Percentiles rank a stretch among this genome's conserved stretches.
These are phyloP conservation scores for Diaporthe ampelina DNA, from an alignment of 2,329 filamentous ascomycete species.

Conservation along the genomic window DNA sequence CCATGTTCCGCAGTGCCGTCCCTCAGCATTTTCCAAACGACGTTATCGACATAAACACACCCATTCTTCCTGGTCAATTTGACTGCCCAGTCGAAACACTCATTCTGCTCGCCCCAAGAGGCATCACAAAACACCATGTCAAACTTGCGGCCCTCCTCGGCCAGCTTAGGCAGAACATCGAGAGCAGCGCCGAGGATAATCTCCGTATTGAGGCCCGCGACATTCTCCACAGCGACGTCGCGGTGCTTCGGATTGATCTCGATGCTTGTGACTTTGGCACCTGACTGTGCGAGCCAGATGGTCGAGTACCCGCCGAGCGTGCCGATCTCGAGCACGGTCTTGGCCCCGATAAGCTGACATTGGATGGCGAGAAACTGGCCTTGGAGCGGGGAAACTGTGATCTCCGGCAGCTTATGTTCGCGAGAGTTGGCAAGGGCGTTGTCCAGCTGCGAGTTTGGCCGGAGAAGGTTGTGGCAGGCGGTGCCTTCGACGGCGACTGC, in stretches of 20 bases:
- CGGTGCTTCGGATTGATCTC: conserved; percentile 62
- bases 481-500: conserved; percentile 37
- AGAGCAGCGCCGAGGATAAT: conserved; percentile 60
- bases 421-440: conserved; percentile 51
- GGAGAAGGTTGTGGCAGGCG: conserved; percentile 41
- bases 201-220: conserved; percentile 50
- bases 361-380: conserved; percentile 58
- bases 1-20: conserved; percentile 45
- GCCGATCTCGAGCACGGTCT: conserved; percentile 65
- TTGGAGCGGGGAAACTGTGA: conserved; percentile 52
- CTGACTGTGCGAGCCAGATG: conserved; percentile 63
- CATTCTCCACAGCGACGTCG: conserved; percentile 61
- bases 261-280: conserved; percentile 62
- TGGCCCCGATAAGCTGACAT: conserved; percentile 52
- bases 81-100: conserved; percentile 62
- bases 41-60: conserved; percentile 64
- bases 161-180: conserved; percentile 55
- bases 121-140: conserved; percentile 69
- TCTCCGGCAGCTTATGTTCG: conserved; percentile 53
- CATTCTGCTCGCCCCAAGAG: conserved; percentile 63
- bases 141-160: conserved; percentile 57
- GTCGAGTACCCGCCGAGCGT: conserved; percentile 68
- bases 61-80: conserved; percentile 56
- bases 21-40: conserved; percentile 53
- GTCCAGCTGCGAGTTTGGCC: conserved; percentile 46